Percentiles rank a stretch among this genome's conserved stretches.
These are phyloP conservation scores for Hypoxylon sp. DNA, from an alignment of 2,329 filamentous ascomycete species.

Conservation along the genomic window DNA sequence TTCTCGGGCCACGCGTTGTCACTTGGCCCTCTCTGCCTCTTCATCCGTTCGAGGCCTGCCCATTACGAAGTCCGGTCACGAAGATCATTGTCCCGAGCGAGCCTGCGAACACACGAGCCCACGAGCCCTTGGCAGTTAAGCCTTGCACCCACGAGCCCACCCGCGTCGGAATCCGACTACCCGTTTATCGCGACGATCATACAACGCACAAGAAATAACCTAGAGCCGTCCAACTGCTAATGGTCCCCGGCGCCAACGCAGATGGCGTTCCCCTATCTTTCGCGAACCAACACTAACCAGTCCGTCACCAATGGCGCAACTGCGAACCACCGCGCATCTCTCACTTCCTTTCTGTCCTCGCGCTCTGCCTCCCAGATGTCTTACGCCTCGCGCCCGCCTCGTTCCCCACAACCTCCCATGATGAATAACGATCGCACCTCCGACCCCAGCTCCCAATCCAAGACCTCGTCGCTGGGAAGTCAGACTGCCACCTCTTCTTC, in stretches of 20 bases:
- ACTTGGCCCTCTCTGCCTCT: not conserved
- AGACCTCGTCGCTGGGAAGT: conserved; percentile 60
- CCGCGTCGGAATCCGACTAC: conserved; percentile 27
- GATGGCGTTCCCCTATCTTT: conserved; percentile 53
- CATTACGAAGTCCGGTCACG: conserved; percentile 14
- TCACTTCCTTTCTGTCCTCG: conserved; percentile 69
- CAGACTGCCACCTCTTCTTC: conserved; percentile 61
- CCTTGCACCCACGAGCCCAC: conserved; percentile 9
- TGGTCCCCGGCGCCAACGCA: conserved; percentile 49
- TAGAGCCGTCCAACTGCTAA: conserved; percentile 31
- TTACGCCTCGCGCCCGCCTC: conserved; percentile 59
- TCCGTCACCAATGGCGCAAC: conserved; percentile 45
- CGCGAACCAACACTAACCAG: conserved; percentile 51
- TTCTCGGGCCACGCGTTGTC: conserved; percentile 2
- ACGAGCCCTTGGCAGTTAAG: too few species aligned
- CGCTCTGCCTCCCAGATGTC: conserved; percentile 67
- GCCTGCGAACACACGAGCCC: too few species aligned
- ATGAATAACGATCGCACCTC: conserved; percentile 64
- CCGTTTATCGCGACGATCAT: conserved; percentile 32
- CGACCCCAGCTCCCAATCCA: conserved; percentile 66
- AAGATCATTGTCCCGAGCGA: conserved; percentile 17
- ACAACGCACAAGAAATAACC: conserved; percentile 13
- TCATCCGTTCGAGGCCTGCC: not conserved
- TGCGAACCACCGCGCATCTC: conserved; percentile 60
- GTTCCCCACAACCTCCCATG: conserved; percentile 61